A percentile compares a stretch with the other conserved stretches of the same genome.
phyloP scores from a whole-genome alignment of 2,329 filamentous ascomycete genomes.

The Fusarium zealandicum region DNA sequence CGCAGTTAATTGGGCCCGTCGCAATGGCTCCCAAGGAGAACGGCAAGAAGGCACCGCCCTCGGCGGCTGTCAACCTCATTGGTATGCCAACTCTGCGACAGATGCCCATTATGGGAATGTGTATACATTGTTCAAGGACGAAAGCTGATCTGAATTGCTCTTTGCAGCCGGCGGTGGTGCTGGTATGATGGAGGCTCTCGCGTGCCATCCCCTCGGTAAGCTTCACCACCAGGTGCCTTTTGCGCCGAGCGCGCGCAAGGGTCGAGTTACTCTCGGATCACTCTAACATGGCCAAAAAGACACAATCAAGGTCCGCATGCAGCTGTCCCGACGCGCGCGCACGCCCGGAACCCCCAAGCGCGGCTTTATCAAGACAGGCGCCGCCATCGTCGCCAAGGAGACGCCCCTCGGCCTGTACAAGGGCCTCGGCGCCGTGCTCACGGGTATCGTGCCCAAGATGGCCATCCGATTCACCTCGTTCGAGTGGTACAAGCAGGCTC shows the following conservation, averaged over 20 bases:
- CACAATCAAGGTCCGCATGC: conserved; percentile 99
- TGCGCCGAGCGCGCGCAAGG: conserved; percentile 10
- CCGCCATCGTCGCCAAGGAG: conserved; percentile 86
- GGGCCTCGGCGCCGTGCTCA: conserved; percentile 94
- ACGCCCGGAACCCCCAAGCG: conserved; percentile 84
- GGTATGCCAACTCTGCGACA: conserved; percentile 60
- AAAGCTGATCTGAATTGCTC: conserved; percentile 28
- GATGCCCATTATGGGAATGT: background rate
- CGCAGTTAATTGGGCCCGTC: conserved; percentile 6
- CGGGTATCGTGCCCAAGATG: conserved; percentile 98
- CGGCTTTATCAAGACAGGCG: conserved; percentile 86
- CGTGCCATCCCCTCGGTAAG: conserved; percentile 89
- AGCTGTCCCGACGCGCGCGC: conserved; percentile 86
- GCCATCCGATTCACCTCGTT: conserved; percentile 98
- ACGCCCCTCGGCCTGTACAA: conserved; percentile 96
- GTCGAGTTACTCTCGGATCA: background rate
- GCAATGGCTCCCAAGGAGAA: conserved; percentile 47
- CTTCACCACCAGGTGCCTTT: conserved; percentile 1
- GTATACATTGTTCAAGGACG: background rate
- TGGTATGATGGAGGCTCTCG: conserved; percentile 99
- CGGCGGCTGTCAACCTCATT: conserved; percentile 88
- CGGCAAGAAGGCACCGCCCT: conserved; percentile 75
- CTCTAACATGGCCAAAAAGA: conserved; percentile 57
- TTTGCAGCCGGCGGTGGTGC: conserved; percentile 86
- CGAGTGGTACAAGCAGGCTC: conserved; percentile 88